These are phyloP conservation scores for Phaeotremella skinneri DNA, from an alignment of 768 basidiomycete species.

Conservation along the genomic window DNA sequence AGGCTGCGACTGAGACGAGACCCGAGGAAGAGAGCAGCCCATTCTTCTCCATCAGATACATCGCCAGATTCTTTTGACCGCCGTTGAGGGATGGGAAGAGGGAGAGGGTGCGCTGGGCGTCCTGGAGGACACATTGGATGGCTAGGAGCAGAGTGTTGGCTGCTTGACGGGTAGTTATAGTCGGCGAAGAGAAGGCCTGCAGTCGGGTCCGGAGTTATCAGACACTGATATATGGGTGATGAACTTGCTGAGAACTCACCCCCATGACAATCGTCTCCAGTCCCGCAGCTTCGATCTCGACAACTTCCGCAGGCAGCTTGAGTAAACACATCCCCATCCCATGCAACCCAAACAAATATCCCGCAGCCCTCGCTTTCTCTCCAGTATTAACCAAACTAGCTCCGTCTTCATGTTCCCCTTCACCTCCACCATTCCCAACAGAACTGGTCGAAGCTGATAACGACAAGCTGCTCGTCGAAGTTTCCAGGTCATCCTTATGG, in stretches of 20 bases:
- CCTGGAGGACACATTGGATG: conserved; percentile 31
- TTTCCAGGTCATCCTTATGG: background rate
- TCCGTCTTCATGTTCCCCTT: background rate
- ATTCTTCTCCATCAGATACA: conserved; percentile 43
- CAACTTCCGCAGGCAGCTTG: conserved; percentile 32
- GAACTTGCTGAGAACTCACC: conserved; percentile 27
- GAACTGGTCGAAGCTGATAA: background rate
- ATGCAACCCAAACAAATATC: conserved; percentile 36
- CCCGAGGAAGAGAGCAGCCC: conserved; percentile 14
- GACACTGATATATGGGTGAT: background rate
- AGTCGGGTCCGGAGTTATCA: background rate
- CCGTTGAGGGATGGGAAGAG: conserved; percentile 23
- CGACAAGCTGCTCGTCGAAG: background rate
- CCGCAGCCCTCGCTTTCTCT: conserved; percentile 21
- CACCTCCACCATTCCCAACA: background rate
- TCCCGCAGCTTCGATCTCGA: conserved; percentile 25
- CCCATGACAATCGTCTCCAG: conserved; percentile 28
- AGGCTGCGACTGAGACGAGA: background rate
- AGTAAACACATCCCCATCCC: conserved; percentile 38
- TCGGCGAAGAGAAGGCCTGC: conserved; percentile 24
- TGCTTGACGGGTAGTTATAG: conserved; percentile 33
- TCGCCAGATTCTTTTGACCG: conserved; percentile 33
- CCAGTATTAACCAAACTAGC: background rate
- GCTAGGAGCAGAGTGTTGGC: conserved; percentile 34
- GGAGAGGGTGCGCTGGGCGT: conserved; percentile 22